Base-by-base conservation (phyloP, 495 filamentous ascomycete genomes). In the Rhypophila decipiens region DNA sequence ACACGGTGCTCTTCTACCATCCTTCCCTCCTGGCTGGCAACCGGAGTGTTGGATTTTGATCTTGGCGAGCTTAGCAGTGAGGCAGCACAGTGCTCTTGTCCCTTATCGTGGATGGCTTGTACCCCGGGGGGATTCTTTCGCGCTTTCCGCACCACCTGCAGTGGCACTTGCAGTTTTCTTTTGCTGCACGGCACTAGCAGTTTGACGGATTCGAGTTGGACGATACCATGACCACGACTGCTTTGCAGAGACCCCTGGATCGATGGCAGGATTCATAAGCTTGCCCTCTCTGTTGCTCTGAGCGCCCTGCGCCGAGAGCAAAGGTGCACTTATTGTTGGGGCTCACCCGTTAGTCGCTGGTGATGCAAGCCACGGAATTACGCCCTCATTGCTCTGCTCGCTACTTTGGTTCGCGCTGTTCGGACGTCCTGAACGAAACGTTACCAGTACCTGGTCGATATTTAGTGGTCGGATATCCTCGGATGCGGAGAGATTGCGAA, bases 311-410 rank as follows among this genome's bases (percentile, higher is more conserved):
- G n/a, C n/a, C n/a, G n/a, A n/a, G n/a, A n/a, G n/a, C n/a, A n/a
- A n/a, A n/a, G n/a, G n/a, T n/a, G n/a, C n/a, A n/a, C n/a, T n/a
- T n/a, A n/a, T n/a, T n/a, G n/a, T n/a, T 20, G 47, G 41, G 43
- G 52, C 51, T 61, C 53, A 49, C 58, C 46, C 46, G 51, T 51
- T 51, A 58, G 60, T 61, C 34, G 55, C 55, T 36, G 58, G 56
- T 55, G 60, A 45, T 24, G 51, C 35, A 54, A 18, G 33, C 20
- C 18, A 43, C 46, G 37, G 37, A 24, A 31, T 42, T 12, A 24
- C 42, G 59, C 64, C n/a, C n/a, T 60, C 60, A 52, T 57, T 69
- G 59, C 64, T 63, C 49, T 61, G 64, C 62, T 65, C 58, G 62
- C 64, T 62, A 53, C 40, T 51, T 51, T 39, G n/a, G 23, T 15